Percentiles rank a stretch among this genome's conserved stretches.
phyloP scores from a whole-genome alignment of 2,329 filamentous ascomycete genomes.

The Aureobasidium lini region DNA sequence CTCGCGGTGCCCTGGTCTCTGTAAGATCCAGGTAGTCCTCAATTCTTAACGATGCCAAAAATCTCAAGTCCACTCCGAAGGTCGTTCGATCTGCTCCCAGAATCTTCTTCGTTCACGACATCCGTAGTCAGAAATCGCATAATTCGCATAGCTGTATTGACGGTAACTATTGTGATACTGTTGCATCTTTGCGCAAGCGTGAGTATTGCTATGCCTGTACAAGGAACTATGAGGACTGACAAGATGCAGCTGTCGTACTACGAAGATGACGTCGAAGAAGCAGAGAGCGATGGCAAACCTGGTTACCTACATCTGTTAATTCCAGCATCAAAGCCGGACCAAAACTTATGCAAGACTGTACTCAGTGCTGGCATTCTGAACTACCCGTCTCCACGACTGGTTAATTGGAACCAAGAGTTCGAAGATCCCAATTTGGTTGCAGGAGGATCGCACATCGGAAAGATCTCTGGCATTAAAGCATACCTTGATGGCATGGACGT shows the following conservation, averaged over 20 bases:
- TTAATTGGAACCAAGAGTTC: constrained; percentile 19
- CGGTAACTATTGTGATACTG: neutral
- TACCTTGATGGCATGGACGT: constrained; percentile 22
- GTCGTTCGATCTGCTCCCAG: neutral
- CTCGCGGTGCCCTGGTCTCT: too few species aligned
- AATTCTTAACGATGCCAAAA: neutral
- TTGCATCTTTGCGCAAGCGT: neutral
- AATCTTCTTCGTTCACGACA: neutral
- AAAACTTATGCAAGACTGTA: constrained; percentile 21
- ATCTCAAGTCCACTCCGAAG: neutral
- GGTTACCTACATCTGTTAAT: constrained; percentile 3
- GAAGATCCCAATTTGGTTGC: neutral
- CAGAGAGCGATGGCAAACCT: neutral
- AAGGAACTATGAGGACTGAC: neutral
- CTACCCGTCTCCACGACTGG: constrained; percentile 20
- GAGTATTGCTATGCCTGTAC: neutral
- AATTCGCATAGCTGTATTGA: neutral
- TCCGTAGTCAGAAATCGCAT: neutral
- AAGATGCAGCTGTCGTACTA: neutral
- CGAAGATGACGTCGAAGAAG: neutral
- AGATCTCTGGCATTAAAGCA: constrained; percentile 21
- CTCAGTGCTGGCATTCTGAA: constrained; percentile 20
- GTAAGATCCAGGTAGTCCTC: neutral
- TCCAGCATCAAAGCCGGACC: constrained; percentile 9
- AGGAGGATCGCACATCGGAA: constrained; percentile 20